Evolutionary conservation across 306 rosid genomes (phyloP), one percentile per base, ranked within the genome.

Genomic region (Vigna trinervia): DNA sequence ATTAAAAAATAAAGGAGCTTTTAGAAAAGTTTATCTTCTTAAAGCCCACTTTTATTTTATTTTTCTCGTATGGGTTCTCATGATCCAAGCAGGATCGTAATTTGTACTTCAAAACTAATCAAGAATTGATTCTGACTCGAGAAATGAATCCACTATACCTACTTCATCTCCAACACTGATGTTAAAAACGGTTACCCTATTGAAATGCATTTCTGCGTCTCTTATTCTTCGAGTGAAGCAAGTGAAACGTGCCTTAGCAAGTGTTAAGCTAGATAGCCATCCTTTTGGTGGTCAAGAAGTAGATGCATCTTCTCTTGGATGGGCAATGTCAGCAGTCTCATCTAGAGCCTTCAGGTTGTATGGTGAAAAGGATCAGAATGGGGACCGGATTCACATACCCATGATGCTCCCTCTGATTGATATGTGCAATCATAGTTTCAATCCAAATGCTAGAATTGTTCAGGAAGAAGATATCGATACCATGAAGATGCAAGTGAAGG

Each of bases 251-350:
- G 71, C 77, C 77, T 86, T 90, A 77, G 92, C 67, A 36, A 83
- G 78, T 84, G 56, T 86, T 67, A 79, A 84, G 58, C 87, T 80
- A 66, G 84, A 83, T 62, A 84, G 86, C 71, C 98, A 92, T 76
- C 98, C 96, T 78, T 92, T 95, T 82, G 84, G 88, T 78, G 96
- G 90, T 58, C 96, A 84, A 88, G 86, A 83, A 74, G 93, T 95
- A 61, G 91, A 86, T 85, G 96, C 97, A 38, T 92, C 98, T 30
- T 87, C 98, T 69, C 90, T 95, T 53, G 98, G 98, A 77, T 95
- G 98, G 98, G 98, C 97, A 46, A 92, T 95, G 97, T 88, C 98
- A 62, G 96, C 97, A 20, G 98, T 95, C 76, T 95, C 96, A 7
- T 90, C 96, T 20, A 86, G 98, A 83, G 98, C 98, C 66, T 95